These are phyloP conservation scores for Crithidia thermophila DNA, from an alignment of 208 protist genomes.

Conservation along the genomic window DNA sequence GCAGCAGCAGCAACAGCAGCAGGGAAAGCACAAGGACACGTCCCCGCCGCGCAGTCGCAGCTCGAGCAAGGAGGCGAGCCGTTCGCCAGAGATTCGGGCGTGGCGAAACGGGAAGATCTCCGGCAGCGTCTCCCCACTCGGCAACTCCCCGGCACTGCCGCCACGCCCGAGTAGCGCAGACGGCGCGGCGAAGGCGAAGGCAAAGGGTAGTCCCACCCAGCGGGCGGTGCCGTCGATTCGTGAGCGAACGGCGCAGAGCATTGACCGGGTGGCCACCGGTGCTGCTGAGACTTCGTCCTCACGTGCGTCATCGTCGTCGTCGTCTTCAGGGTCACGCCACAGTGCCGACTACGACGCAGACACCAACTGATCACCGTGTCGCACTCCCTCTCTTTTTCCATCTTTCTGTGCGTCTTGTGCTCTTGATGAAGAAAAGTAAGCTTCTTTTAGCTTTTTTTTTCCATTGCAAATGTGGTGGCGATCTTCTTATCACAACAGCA, in stretches of 20 bases:
- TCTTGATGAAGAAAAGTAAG: too few species aligned
- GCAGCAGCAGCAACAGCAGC: conserved; percentile 3
- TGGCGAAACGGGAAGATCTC: not conserved
- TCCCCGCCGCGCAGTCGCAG: not conserved
- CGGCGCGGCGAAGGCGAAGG: not conserved
- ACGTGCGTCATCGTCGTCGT: not conserved
- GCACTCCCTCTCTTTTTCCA: not conserved
- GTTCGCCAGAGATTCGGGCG: conserved; percentile 15
- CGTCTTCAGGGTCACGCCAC: not conserved
- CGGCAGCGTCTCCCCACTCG: conserved; percentile 6
- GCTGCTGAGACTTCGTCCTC: not conserved
- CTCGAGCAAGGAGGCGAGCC: conserved; percentile 4
- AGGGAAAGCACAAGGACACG: conserved; percentile 1
- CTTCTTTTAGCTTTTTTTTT: too few species aligned
- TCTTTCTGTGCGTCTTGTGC: not conserved
- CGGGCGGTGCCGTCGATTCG: conserved; percentile 20
- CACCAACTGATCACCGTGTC: not conserved
- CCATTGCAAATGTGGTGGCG: too few species aligned
- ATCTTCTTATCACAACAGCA: too few species aligned
- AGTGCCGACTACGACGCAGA: conserved; percentile 17
- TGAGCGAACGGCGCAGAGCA: not conserved
- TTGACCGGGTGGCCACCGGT: not conserved
- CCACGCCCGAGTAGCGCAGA: conserved; percentile 4
- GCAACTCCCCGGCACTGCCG: conserved; percentile 15
- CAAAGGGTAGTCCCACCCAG: not conserved